These are phyloP conservation scores for Euclidium syriacum DNA, from an alignment of 345 rosid genomes.

Conservation along the genomic window DNA sequence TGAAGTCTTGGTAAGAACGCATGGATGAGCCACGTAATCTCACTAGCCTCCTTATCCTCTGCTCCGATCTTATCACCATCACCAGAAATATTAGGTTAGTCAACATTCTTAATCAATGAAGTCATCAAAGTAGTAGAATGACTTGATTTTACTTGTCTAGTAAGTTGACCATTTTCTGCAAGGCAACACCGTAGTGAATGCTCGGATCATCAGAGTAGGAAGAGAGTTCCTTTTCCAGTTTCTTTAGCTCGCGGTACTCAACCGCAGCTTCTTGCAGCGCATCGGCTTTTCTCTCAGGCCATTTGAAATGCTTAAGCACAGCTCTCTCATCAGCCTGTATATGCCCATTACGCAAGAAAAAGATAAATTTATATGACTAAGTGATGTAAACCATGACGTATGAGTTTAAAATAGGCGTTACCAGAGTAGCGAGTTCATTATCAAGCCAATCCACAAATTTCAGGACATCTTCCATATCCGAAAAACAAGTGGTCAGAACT, in stretches of 20 bases:
- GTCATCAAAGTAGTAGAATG: not conserved
- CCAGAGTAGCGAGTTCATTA: conserved; percentile 63
- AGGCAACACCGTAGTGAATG: conserved; percentile 53
- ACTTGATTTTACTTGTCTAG: conserved; percentile 63
- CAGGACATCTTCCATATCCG: conserved; percentile 70
- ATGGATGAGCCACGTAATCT: conserved; percentile 54
- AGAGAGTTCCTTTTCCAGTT: conserved; percentile 59
- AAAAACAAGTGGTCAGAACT: conserved; percentile 55
- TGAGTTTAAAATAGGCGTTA: conserved; percentile 28
- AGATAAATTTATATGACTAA: not conserved
- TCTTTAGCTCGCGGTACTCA: conserved; percentile 71
- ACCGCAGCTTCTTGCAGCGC: conserved; percentile 83
- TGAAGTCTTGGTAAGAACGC: conserved; percentile 55
- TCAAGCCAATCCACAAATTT: conserved; percentile 85
- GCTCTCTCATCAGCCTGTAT: conserved; percentile 83
- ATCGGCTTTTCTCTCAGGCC: conserved; percentile 96
- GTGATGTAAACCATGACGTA: not conserved
- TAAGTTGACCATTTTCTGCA: conserved; percentile 73
- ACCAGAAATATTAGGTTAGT: not conserved
- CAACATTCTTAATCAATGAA: not conserved
- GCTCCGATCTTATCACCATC: conserved; percentile 55
- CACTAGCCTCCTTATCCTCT: conserved; percentile 52
- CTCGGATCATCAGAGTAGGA: conserved; percentile 47
- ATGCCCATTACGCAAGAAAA: conserved; percentile 1
- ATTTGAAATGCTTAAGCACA: conserved; percentile 86